Evolutionary conservation across 2,329 filamentous ascomycete species (phyloP).

Genomic region (Zymoseptoria ardabiliae): DNA sequence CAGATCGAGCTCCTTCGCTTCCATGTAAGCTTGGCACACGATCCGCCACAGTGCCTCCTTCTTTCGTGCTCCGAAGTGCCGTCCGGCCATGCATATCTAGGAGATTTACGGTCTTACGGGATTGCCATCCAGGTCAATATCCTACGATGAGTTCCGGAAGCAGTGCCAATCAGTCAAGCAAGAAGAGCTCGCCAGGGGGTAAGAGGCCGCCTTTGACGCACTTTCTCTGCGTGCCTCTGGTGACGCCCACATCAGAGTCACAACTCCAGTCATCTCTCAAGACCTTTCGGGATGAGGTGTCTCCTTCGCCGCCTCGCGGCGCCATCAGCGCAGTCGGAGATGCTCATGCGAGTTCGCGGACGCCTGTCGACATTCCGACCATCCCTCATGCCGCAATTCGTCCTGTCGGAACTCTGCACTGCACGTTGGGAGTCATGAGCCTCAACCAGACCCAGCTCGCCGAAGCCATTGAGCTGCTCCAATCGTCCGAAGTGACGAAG

Average conservation of each 20-base stretch:
- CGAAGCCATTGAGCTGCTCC: constrained; percentile 37
- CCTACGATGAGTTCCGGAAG: not conserved
- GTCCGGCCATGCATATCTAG: not conserved
- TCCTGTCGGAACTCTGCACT: constrained; percentile 71
- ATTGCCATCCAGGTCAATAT: not conserved
- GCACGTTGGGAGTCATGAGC: constrained; percentile 82
- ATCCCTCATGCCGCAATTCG: constrained; percentile 54
- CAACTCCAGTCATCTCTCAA: constrained; percentile 59
- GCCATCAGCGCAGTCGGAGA: not conserved
- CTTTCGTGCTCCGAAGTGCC: not conserved
- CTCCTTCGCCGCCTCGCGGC: not conserved
- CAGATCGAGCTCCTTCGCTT: no score
- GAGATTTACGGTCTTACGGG: not conserved
- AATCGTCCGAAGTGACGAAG: constrained; percentile 19
- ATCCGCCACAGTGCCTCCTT: not conserved
- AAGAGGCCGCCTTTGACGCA: constrained; percentile 55
- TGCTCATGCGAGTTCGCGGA: not conserved
- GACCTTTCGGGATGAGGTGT: constrained; percentile 54
- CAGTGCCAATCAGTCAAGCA: not conserved
- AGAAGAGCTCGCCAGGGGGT: not conserved
- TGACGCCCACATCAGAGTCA: constrained; percentile 51
- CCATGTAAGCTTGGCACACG: not conserved
- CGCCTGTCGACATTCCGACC: not conserved
- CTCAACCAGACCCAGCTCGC: constrained; percentile 49
- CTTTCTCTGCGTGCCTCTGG: constrained; percentile 69